Conservation (phyloP, 148 eudicot species). For the Vaccinium darrowii region DNA sequence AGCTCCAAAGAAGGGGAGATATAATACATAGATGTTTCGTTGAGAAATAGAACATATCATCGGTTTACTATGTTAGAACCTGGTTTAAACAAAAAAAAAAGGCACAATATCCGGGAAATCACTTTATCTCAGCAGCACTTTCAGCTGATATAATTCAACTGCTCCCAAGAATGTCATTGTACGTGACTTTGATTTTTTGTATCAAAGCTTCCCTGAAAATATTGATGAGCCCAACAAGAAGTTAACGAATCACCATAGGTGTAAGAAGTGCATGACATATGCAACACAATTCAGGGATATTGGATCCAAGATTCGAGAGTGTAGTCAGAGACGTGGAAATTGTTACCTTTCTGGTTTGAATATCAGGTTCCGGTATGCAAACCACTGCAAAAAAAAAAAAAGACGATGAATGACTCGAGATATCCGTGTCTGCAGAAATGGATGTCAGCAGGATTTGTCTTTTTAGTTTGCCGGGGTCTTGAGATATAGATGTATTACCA, state of each 20-base stretch:
- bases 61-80: slow-evolving; percentile 30
- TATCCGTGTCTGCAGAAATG: neutral
- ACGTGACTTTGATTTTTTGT: slow-evolving; percentile 57
- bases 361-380: slow-evolving; percentile 74
- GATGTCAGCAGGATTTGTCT: neutral
- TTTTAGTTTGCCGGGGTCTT: neutral
- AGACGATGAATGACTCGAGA: neutral
- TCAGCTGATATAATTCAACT: slow-evolving; percentile 30
- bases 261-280: neutral
- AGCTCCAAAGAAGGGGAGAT: neutral
- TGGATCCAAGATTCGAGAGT: neutral
- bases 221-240: neutral
- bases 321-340: neutral
- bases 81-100: slow-evolving; percentile 16
- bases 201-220: slow-evolving; percentile 70
- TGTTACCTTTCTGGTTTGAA: slow-evolving; percentile 74
- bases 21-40: neutral
- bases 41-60: slow-evolving; percentile 18
- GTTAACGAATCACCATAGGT: neutral
- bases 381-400: slow-evolving; percentile 57
- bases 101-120: slow-evolving; percentile 15
- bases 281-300: neutral
- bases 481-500: neutral
- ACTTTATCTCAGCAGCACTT: slow-evolving; percentile 22
- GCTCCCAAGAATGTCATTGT: slow-evolving; percentile 69